phyloP scores from a whole-genome alignment of 805 yeast species.

The Candida arabinofermentans region DNA sequence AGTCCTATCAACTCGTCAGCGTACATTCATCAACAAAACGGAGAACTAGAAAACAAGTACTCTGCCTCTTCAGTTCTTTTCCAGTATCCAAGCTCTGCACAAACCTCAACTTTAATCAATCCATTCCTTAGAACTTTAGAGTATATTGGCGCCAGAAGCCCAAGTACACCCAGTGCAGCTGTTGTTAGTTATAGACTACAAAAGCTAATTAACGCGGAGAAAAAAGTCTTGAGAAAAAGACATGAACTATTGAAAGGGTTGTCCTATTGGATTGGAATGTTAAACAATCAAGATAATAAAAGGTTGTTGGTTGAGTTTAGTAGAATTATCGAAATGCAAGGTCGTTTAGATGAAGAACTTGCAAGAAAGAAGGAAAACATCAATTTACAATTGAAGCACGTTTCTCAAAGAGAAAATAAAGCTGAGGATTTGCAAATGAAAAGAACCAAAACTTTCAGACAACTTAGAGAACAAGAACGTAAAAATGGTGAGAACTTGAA shows the following conservation, averaged over 20 bases:
- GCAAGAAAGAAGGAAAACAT: slow-evolving; percentile 42
- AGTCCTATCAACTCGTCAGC: slow-evolving; percentile 22
- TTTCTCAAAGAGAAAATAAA: slow-evolving; percentile 48
- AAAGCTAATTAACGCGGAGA: slow-evolving; percentile 37
- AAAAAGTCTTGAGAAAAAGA: slow-evolving; percentile 34
- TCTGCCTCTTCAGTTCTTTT: slow-evolving; percentile 13
- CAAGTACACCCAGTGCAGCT: slow-evolving; percentile 24
- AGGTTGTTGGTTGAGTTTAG: slow-evolving; percentile 38
- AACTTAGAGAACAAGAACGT: slow-evolving; percentile 39
- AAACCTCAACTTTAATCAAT: slow-evolving; percentile 17
- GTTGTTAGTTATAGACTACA: slow-evolving; percentile 32
- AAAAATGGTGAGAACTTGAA: slow-evolving; percentile 43
- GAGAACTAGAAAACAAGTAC: background rate
- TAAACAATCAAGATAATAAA: slow-evolving; percentile 38
- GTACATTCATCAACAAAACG: slow-evolving; percentile 19
- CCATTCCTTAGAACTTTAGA: slow-evolving; percentile 24
- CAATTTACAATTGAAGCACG: slow-evolving; percentile 40
- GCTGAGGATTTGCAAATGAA: slow-evolving; percentile 35
- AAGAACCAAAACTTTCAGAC: slow-evolving; percentile 35
- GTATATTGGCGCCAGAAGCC: slow-evolving; percentile 23
- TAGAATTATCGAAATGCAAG: slow-evolving; percentile 36
- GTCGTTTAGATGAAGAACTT: slow-evolving; percentile 31
- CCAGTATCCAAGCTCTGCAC: slow-evolving; percentile 18
- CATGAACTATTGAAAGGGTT: slow-evolving; percentile 38
- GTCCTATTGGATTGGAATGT: slow-evolving; percentile 36